Evolutionary conservation across 2,329 filamentous ascomycete genomes (phyloP).

Genomic region (Botrytis sinoallii): DNA sequence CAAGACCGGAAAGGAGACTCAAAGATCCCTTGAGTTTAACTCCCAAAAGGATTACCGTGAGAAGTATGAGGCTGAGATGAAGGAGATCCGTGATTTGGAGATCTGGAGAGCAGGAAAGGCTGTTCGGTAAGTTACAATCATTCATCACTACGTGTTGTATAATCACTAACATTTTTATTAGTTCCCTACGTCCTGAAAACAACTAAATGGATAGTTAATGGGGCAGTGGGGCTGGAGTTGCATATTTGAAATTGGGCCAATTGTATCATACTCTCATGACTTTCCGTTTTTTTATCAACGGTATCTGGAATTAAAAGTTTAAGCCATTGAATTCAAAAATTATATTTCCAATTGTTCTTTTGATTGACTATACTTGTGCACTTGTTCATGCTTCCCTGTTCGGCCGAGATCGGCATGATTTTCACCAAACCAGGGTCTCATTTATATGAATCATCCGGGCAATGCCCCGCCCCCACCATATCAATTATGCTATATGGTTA

Average conservation of each 20-base stretch:
- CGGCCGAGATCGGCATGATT: conserved; percentile 9
- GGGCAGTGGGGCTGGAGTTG: conserved; percentile 20
- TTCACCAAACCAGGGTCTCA: not conserved
- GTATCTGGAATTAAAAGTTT: conserved; percentile 38
- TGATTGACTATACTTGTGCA: conserved; percentile 5
- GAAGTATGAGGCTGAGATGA: conserved; percentile 96
- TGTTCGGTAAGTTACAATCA: conserved; percentile 62
- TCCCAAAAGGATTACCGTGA: conserved; percentile 91
- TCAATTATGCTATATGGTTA: not conserved
- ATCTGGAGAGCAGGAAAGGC: conserved; percentile 99
- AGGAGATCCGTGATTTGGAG: conserved; percentile 96
- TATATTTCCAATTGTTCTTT: not conserved
- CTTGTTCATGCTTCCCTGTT: not conserved
- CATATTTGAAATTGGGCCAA: conserved; percentile 35
- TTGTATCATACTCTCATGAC: conserved; percentile 38
- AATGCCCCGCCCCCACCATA: conserved; percentile 8
- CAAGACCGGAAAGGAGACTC: conserved; percentile 85
- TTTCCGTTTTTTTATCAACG: conserved; percentile 29
- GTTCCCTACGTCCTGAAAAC: conserved; percentile 81
- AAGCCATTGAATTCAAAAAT: conserved; percentile 24
- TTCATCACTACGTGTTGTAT: conserved; percentile 5
- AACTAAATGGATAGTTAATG: conserved; percentile 53
- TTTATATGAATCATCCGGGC: conserved; percentile 8
- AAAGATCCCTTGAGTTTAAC: conserved; percentile 97
- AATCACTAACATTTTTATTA: conserved; percentile 37